These are phyloP conservation scores for Drechslera avenae DNA, from an alignment of 2,329 filamentous ascomycete species.

Conservation along the genomic window DNA sequence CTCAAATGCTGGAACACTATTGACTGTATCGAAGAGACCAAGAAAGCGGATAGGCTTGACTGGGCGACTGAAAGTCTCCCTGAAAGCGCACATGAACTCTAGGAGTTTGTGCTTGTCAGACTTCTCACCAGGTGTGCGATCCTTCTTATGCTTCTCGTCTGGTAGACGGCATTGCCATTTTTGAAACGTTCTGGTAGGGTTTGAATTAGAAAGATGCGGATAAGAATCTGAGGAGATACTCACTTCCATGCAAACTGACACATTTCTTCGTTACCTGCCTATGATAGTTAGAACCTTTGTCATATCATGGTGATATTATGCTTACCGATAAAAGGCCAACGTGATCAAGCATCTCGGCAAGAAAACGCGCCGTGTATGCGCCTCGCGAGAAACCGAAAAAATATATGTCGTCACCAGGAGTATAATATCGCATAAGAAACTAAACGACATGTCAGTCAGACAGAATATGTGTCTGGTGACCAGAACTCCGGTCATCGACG, in stretches of 20 bases:
- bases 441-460: constrained; percentile 9
- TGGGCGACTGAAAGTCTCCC: constrained; percentile 79
- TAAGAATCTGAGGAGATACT: neutral
- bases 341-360: constrained; percentile 82
- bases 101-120: constrained; percentile 67
- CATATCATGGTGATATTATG: neutral
- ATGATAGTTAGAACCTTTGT: neutral
- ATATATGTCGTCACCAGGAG: constrained; percentile 55
- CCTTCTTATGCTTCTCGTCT: constrained; percentile 23
- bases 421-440: constrained; percentile 58
- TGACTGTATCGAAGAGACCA: constrained; percentile 82
- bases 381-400: constrained; percentile 58
- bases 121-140: constrained; percentile 50
- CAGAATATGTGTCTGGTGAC: neutral
- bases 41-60: constrained; percentile 76
- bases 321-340: constrained; percentile 71
- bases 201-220: neutral
- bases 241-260: constrained; percentile 79
- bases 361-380: constrained; percentile 58
- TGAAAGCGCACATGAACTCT: constrained; percentile 76
- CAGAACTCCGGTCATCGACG: neutral
- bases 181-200: constrained; percentile 61
- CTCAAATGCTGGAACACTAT: constrained; percentile 79
- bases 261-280: constrained; percentile 83
- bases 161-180: constrained; percentile 69